Percentiles rank a stretch among this genome's conserved stretches.
phyloP scores from a whole-genome alignment of 179 eudicot species.

The Carnegiea gigantea region DNA sequence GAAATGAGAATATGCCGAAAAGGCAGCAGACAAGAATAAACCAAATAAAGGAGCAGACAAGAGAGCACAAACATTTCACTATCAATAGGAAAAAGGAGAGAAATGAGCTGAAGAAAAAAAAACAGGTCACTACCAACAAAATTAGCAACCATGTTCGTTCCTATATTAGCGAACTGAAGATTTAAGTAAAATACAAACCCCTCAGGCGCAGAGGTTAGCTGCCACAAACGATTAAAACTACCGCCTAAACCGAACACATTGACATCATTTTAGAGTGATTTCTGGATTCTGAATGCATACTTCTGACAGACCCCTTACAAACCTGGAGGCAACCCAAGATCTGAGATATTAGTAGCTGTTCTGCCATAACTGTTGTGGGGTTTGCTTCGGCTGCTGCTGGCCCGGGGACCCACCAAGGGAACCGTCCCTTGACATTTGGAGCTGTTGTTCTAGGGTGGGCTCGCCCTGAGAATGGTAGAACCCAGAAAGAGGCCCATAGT shows the following conservation, averaged over 20 bases:
- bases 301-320: not conserved
- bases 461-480: conserved; percentile 80
- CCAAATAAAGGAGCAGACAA: not conserved
- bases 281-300: not conserved
- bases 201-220: conserved; percentile 8
- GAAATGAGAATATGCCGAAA: too few species aligned
- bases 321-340: conserved; percentile 12
- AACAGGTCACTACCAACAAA: not conserved
- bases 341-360: conserved; percentile 61
- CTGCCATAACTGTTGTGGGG: conserved; percentile 79
- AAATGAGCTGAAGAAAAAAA: not conserved
- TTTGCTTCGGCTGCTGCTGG: conserved; percentile 62
- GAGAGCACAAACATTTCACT: not conserved
- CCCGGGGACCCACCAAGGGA: conserved; percentile 59
- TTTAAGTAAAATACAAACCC: not conserved
- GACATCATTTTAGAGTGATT: not conserved
- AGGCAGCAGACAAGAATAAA: not conserved
- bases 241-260: not conserved
- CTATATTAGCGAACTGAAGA: conserved; percentile 32
- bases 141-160: conserved; percentile 18
- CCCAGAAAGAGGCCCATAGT: conserved; percentile 56
- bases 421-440: conserved; percentile 74
- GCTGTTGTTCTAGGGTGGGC: conserved; percentile 54
- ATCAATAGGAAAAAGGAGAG: not conserved
- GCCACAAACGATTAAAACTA: too few species aligned